Percentiles rank a stretch among this genome's conserved stretches.
phyloP scores from a whole-genome alignment of 2,329 filamentous ascomycete genomes.

The Knoxdaviesia proteae region DNA sequence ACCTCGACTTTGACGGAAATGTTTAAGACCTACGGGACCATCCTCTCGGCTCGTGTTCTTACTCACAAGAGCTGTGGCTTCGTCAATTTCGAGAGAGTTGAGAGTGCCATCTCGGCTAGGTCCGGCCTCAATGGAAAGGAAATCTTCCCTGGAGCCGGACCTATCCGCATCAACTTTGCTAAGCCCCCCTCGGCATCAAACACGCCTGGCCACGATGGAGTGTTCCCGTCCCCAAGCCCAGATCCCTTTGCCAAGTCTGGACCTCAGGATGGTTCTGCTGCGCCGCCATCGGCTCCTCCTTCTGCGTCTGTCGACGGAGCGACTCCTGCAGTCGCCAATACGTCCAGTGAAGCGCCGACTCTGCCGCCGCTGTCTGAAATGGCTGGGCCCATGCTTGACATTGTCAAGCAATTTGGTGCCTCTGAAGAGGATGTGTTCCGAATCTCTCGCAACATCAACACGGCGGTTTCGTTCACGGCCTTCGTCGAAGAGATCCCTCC shows the following conservation, averaged over 20 bases:
- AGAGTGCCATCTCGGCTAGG: constrained; percentile 80
- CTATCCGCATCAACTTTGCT: constrained; percentile 88
- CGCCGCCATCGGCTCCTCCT: constrained; percentile 16
- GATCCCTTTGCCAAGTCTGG: constrained; percentile 49
- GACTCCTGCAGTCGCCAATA: not conserved
- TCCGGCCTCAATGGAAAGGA: constrained; percentile 84
- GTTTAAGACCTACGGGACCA: constrained; percentile 81
- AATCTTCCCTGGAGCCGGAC: constrained; percentile 90
- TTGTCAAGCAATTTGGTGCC: constrained; percentile 76
- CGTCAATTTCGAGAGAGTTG: constrained; percentile 84
- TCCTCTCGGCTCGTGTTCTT: constrained; percentile 77
- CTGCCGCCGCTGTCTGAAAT: constrained; percentile 45
- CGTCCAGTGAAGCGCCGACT: constrained; percentile 19
- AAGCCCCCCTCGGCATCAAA: constrained; percentile 83
- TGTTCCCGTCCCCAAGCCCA: constrained; percentile 79
- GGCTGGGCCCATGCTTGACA: constrained; percentile 62
- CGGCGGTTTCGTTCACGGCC: constrained; percentile 51
- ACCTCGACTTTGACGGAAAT: constrained; percentile 88
- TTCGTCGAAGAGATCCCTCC: constrained; percentile 75
- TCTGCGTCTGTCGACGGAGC: not conserved
- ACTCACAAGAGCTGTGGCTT: constrained; percentile 99
- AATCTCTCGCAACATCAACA: constrained; percentile 54
- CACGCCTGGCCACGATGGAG: constrained; percentile 71
- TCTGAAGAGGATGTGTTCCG: constrained; percentile 54
- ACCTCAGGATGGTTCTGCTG: constrained; percentile 21